Base-by-base conservation (phyloP, 176 grass and related monocot genomes). In the Oryza glaberrima region DNA sequence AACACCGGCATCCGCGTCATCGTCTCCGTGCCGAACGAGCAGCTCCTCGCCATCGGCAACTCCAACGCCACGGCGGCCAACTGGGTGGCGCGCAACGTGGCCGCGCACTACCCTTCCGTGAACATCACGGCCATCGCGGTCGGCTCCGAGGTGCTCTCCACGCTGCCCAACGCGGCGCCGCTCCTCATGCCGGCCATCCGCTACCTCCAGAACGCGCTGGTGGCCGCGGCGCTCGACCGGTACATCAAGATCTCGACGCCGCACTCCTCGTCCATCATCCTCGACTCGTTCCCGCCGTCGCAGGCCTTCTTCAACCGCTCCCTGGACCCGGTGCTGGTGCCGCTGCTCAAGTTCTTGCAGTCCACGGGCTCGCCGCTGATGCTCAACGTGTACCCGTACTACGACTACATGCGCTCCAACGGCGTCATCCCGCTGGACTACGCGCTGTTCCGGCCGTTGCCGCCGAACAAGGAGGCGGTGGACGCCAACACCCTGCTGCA, bases 231-330 rank as follows among this genome's bases (percentile, higher is more conserved):
- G 52, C 87, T 98, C 1, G 96, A 98, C 81, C 83, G 86, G 65
- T 90, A 86, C 75, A 77, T 98, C 79, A 98, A 95, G 89, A 64
- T 98, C 43, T 90, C 96, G 25, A 95, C 96, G 46, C 96, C 96
- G 20, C 96, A 95, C 83, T 93, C 96, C 11, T 98, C 96, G 17
- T 95, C 96, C 85, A 93, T 98, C 80, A 95, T 98, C 85, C 93
- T 98, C 28, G 96, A 98, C 81, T 98, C 96, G 20, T 98, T 98
- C 80, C 96, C 96, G 8, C 96, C 96, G 5, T 98, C 96, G 0
- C 96, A 98, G 73, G 96, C 96, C 70, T 98, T 98, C 90, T 98
- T 98, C 91, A 98, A 98, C 92, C 96, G 96, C 63, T 90, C 96
- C 0, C 80, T 98, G 7, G 96, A 98, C 26, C 52, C 49, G 0